Evolutionary conservation across 2,329 filamentous ascomycete genomes (phyloP).

Genomic region (Botryotinia narcissicola): DNA sequence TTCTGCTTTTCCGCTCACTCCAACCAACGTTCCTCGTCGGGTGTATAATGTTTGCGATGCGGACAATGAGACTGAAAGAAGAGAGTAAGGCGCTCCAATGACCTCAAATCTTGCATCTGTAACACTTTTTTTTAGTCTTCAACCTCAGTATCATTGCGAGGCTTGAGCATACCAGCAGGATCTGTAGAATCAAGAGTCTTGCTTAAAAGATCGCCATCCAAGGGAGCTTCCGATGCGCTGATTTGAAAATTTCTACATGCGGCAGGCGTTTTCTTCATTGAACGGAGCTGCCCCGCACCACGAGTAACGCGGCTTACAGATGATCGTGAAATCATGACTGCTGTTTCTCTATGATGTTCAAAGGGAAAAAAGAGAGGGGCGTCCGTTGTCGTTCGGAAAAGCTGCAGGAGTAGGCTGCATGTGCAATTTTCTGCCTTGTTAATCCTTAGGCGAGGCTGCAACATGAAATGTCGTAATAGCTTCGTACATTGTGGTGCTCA

Average conservation of each 20-base stretch:
- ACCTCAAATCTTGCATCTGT: slow-evolving; percentile 94
- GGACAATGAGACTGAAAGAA: slow-evolving; percentile 89
- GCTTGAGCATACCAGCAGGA: slow-evolving; percentile 27
- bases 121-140: slow-evolving; percentile 21
- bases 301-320: slow-evolving; percentile 30
- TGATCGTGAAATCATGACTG: slow-evolving; percentile 37
- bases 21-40: slow-evolving; percentile 84
- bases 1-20: slow-evolving; percentile 83
- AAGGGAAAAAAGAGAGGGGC: slow-evolving; percentile 9
- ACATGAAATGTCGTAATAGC: slow-evolving; percentile 21
- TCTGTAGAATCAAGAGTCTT: slow-evolving; percentile 43
- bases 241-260: slow-evolving; percentile 60
- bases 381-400: slow-evolving; percentile 17
- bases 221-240: slow-evolving; percentile 55
- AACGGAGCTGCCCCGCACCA: slow-evolving; percentile 32
- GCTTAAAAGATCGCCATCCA: slow-evolving; percentile 56
- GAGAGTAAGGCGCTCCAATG: slow-evolving; percentile 84
- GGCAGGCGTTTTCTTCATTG: slow-evolving; percentile 20
- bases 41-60: slow-evolving; percentile 94
- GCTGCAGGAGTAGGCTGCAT: slow-evolving; percentile 4
- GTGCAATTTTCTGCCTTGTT: slow-evolving; percentile 23
- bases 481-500: slow-evolving; percentile 9
- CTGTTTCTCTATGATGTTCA: slow-evolving; percentile 21
- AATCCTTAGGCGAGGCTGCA: slow-evolving; percentile 17
- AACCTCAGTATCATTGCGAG: background rate